Evolutionary conservation across 495 filamentous ascomycete genomes (phyloP).

Genomic region (Aspergillus incahuasiensis): DNA sequence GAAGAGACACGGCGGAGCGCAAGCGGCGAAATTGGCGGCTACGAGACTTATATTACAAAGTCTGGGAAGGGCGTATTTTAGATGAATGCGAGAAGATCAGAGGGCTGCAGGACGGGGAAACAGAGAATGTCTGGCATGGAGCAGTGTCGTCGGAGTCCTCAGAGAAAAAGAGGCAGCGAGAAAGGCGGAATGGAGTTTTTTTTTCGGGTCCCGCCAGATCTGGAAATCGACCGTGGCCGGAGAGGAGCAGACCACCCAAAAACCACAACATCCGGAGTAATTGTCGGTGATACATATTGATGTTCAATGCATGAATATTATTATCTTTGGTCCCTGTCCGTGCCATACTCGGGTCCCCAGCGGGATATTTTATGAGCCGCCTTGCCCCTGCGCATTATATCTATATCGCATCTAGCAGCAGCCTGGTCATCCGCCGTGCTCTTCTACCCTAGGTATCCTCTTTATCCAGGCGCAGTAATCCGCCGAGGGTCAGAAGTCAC

Average conservation of each 20-base stretch:
- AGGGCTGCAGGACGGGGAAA: not conserved
- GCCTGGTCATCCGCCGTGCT: not conserved
- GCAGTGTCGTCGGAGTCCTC: not conserved
- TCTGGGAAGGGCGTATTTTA: not conserved
- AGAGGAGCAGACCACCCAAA: not conserved
- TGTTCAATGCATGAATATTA: too few relatives aligned
- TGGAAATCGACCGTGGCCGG: constrained; percentile 5
- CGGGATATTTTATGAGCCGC: not conserved
- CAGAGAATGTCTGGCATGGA: not conserved
- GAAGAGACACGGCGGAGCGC: not conserved
- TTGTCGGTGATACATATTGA: not conserved
- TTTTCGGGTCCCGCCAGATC: constrained; percentile 1
- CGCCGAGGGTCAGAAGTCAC: not conserved
- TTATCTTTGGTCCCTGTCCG: not conserved
- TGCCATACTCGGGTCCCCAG: constrained; percentile 6
- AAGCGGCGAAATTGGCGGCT: not conserved
- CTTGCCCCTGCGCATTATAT: not conserved
- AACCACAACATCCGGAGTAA: not conserved
- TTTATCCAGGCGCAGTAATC: too few relatives aligned
- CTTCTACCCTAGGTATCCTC: too few relatives aligned
- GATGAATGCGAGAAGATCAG: not conserved
- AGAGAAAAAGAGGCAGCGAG: constrained; percentile 2
- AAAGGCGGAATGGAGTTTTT: constrained; percentile 1
- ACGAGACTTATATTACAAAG: not conserved
- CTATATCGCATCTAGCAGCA: not conserved